Base-by-base conservation (phyloP, 371 early-diverging fungal species). In the Mucor velutinosus region DNA sequence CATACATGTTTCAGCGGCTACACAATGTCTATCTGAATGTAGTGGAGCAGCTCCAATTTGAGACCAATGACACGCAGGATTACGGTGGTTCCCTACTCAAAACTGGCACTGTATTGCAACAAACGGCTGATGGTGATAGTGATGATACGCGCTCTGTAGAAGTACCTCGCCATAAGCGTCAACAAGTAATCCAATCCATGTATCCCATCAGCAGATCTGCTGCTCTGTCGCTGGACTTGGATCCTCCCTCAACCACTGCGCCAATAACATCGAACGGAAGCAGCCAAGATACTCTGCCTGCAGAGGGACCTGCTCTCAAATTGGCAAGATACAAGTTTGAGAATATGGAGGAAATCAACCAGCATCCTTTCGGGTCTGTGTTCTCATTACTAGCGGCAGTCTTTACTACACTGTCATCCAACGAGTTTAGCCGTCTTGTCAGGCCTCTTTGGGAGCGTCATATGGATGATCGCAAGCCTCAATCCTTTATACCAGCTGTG, bases 321-420 rank as follows among this genome's bases (percentile, higher is more conserved):
- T 58, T 78, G 7, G 71, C 82, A 5, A 78, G 76, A 43, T 73
- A 64, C 17, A 78, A 83, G 14, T 68, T 86, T 30, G 74, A 75
- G 25, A 72, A 83, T 33, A 71, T 87, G 63, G 49, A 72, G 15
- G 72, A 80, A 14, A 77, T 87, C 23, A 76, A 79, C 33, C 80
- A 87, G 62, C 83, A 88, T 58, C 77, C 82, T 10, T 83, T 79
- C 29, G 87, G 80, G 8, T 79, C 89, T 0, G 78, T 86, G 7
- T 75, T 89, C 61, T 83, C 84, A 7, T 66, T 88, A 1, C 67
- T 89, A 1, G 86, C 86, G 1, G 84, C 88, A 3, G 87, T 88
- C 0, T 87, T 81, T 33, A 79, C 86, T 0, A 76, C 86, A 2
- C 58, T 89, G 27, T 79, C 80, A 5, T 70, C 71, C 2, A 63